Conservation (phyloP, 2,329 filamentous ascomycete genomes). For the Phyllosticta citriasiana region DNA sequence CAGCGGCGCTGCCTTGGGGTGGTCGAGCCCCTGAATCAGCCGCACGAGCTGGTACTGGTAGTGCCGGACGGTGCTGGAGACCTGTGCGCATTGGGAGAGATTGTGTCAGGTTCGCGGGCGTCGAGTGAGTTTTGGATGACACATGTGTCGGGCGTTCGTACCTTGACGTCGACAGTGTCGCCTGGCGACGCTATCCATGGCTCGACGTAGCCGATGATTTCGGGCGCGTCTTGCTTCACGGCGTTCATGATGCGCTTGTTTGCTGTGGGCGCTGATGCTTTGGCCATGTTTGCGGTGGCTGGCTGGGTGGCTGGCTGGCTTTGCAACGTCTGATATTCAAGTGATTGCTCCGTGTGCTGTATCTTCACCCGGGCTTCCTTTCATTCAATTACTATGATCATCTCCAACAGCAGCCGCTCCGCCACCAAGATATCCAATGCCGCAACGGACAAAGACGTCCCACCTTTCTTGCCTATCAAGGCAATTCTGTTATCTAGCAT, state of each 20-base stretch:
- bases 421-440: too few species aligned
- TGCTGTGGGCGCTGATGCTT: background rate
- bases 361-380: too few species aligned
- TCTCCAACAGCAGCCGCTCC: too few species aligned
- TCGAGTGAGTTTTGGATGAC: too few species aligned
- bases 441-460: too few species aligned
- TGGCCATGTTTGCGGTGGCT: background rate
- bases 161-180: constrained; percentile 16
- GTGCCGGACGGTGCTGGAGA: background rate
- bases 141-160: background rate
- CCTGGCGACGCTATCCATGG: constrained; percentile 16
- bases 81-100: background rate
- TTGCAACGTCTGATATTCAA: too few species aligned
- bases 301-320: too few species aligned
- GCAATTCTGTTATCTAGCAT: too few species aligned
- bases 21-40: constrained; percentile 11
- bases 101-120: background rate
- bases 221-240: background rate
- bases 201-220: constrained; percentile 17
- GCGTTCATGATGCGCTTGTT: background rate
- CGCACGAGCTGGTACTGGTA: constrained; percentile 9
- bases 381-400: too few species aligned
- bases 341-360: too few species aligned
- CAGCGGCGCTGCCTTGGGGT: constrained; percentile 11
- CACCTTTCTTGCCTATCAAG: too few species aligned